phyloP scores from a whole-genome alignment of 1,284 basidiomycete genomes.

The Cutaneotrichosporon arboriforme region DNA sequence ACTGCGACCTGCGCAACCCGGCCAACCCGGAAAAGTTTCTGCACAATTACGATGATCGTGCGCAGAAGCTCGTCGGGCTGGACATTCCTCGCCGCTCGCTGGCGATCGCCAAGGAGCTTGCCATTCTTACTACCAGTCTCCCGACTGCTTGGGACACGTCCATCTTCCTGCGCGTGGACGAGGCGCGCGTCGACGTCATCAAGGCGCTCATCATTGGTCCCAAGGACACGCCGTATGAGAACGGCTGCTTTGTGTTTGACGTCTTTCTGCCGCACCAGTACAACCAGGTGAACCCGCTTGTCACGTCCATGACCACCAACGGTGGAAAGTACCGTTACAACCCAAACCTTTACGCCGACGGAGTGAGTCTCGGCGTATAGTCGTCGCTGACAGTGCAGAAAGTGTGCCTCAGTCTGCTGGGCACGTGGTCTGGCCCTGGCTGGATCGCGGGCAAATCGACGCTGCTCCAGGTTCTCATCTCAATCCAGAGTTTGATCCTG shows the following conservation, averaged over 20 bases:
- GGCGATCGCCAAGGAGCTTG: conserved; percentile 87
- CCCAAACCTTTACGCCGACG: conserved; percentile 73
- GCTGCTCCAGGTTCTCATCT: conserved; percentile 69
- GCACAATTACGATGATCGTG: conserved; percentile 23
- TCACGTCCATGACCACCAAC: conserved; percentile 85
- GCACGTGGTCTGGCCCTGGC: conserved; percentile 82
- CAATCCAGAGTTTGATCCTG: conserved; percentile 89
- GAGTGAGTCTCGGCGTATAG: conserved; percentile 52
- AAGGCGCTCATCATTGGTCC: conserved; percentile 83
- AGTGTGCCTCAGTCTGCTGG: conserved; percentile 83
- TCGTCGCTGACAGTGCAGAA: conserved; percentile 50
- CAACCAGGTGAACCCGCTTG: conserved; percentile 50
- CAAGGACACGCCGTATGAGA: conserved; percentile 78
- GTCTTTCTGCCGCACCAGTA: conserved; percentile 65
- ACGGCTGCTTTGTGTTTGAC: conserved; percentile 62
- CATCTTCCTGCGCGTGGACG: conserved; percentile 60
- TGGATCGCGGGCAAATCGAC: conserved; percentile 83
- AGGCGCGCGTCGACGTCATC: conserved; percentile 80
- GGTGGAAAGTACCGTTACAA: conserved; percentile 84
- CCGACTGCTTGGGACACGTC: conserved; percentile 86
- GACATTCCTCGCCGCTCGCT: conserved; percentile 80
- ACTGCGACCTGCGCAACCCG: conserved; percentile 58
- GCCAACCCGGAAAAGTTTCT: conserved; percentile 8
- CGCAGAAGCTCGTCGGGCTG: conserved; percentile 22
- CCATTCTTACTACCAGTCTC: conserved; percentile 78